phyloP scores from a whole-genome alignment of 805 yeast species.

The Saccharomycodes ludwigii region DNA sequence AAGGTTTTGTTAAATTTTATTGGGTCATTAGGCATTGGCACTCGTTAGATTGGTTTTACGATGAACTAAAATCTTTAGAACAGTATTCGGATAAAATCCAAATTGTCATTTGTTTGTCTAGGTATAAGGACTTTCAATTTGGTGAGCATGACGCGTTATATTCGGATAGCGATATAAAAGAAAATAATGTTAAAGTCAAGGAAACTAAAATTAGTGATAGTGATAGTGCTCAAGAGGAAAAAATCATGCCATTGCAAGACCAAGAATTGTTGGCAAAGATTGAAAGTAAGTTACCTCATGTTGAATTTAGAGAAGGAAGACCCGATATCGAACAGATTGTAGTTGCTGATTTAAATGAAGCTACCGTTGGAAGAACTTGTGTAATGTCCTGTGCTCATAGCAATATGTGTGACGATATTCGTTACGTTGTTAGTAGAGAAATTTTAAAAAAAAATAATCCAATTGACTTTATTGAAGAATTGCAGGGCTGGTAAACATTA shows the following conservation, averaged over 20 bases:
- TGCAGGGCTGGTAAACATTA: conserved; percentile 51
- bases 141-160: too few relatives aligned
- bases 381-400: conserved; percentile 47
- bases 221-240: too few relatives aligned
- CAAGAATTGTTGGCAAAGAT: conserved; percentile 4
- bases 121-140: too few relatives aligned
- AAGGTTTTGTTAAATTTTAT: conserved; percentile 6
- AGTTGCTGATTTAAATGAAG: conserved; percentile 25
- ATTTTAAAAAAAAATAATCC: conserved; percentile 23
- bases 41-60: conserved; percentile 10
- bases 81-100: too few relatives aligned
- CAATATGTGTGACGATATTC: conserved; percentile 38
- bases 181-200: conserved; percentile 25
- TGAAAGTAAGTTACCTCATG: conserved; percentile 20
- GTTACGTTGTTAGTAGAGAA: conserved; percentile 30
- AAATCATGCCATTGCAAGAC: too few relatives aligned
- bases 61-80: conserved; percentile 6
- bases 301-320: conserved; percentile 33
- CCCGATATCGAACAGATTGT: conserved; percentile 31
- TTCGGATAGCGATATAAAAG: too few relatives aligned
- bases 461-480: conserved; percentile 44
- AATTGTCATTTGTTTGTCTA: too few relatives aligned
- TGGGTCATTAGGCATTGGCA: conserved; percentile 11
- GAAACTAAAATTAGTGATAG: conserved; percentile 57
- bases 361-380: conserved; percentile 25